Conservation (phyloP, 2,329 filamentous ascomycete species). For the Penicillium hordei region DNA sequence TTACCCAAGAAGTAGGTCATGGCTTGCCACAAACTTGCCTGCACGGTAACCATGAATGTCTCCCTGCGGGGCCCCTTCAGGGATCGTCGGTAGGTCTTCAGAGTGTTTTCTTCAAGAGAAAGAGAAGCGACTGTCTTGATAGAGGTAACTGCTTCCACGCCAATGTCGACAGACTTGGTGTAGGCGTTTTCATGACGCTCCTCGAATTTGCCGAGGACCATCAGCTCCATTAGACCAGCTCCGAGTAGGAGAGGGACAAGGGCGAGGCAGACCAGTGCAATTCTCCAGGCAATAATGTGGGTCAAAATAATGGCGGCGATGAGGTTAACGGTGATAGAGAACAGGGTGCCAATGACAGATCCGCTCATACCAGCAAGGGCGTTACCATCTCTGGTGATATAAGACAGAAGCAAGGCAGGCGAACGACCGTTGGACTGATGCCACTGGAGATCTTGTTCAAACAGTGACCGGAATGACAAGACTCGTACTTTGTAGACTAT, state of each 20-base stretch:
- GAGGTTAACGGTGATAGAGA: constrained; percentile 68
- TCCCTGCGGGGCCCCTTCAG: constrained; percentile 50
- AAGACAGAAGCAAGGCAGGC: constrained; percentile 61
- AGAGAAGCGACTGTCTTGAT: constrained; percentile 55
- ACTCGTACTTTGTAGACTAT: constrained; percentile 64
- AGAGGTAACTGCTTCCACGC: constrained; percentile 52
- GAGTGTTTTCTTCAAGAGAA: constrained; percentile 52
- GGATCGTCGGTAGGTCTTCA: constrained; percentile 48
- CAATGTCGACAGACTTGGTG: constrained; percentile 52
- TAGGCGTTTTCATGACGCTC: constrained; percentile 54
- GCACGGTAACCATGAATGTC: constrained; percentile 50
- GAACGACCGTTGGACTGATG: constrained; percentile 65
- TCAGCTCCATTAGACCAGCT: constrained; percentile 68
- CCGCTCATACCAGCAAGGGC: constrained; percentile 68
- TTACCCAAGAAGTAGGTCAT: constrained; percentile 54
- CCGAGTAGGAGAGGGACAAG: constrained; percentile 68
- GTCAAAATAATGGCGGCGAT: constrained; percentile 66
- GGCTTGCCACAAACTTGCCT: constrained; percentile 49
- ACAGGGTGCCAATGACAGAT: constrained; percentile 67
- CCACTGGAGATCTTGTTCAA: constrained; percentile 69
- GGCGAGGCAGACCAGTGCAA: constrained; percentile 69
- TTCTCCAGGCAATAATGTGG: constrained; percentile 72
- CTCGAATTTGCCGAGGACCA: constrained; percentile 59
- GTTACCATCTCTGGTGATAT: constrained; percentile 69
- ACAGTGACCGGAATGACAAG: constrained; percentile 63